These are phyloP conservation scores for Salvia splendens DNA, from an alignment of 257 asterid species.

Conservation along the genomic window DNA sequence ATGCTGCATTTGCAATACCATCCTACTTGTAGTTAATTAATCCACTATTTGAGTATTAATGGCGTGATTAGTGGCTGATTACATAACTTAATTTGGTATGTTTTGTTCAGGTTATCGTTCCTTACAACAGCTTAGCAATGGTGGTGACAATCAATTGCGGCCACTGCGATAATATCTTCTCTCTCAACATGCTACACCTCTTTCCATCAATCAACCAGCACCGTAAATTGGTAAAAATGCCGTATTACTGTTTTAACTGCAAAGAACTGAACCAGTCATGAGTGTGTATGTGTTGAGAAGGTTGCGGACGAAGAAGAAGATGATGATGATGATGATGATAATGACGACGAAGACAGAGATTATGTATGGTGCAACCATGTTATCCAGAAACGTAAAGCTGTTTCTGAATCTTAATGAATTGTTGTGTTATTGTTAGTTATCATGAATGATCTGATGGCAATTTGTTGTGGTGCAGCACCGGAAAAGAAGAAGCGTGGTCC, in stretches of 20 bases:
- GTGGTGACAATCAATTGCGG: conserved; percentile 78
- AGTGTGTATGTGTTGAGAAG: background rate
- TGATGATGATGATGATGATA: conserved; percentile 5
- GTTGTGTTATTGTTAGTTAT: background rate
- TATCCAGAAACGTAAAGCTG: conserved; percentile 52
- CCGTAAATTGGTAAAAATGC: conserved; percentile 30
- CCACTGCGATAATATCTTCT: conserved; percentile 63
- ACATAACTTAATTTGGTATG: background rate
- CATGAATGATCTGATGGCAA: background rate
- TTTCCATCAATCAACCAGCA: conserved; percentile 44
- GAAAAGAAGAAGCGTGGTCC: conserved; percentile 76
- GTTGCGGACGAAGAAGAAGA: conserved; percentile 30
- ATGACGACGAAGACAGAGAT: conserved; percentile 33
- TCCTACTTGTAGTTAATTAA: conserved; percentile 55
- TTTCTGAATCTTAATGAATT: background rate
- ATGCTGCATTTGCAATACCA: conserved; percentile 73
- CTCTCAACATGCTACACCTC: conserved; percentile 61
- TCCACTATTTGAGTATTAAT: background rate
- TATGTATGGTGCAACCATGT: conserved; percentile 36
- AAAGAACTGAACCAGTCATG: background rate
- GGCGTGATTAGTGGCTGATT: background rate
- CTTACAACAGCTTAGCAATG: conserved; percentile 55
- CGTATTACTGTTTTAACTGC: background rate
- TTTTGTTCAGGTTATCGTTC: conserved; percentile 70
- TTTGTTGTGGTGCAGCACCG: conserved; percentile 52